These are phyloP conservation scores for Phaeotremella fagi DNA, from an alignment of 768 basidiomycete genomes.

Conservation along the genomic window DNA sequence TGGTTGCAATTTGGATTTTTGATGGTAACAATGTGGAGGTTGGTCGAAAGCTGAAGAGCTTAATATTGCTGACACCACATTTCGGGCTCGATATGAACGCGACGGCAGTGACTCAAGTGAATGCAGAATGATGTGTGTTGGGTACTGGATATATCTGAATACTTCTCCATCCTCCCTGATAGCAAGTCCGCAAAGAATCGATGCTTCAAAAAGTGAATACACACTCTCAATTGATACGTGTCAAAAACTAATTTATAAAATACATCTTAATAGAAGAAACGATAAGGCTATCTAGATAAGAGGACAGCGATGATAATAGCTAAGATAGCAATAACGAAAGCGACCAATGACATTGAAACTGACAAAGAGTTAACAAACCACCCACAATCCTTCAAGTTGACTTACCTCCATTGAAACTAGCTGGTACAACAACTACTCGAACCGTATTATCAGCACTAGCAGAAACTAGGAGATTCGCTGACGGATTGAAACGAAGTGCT, in stretches of 20 bases:
- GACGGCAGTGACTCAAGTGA: too few species aligned
- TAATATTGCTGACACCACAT: too few species aligned
- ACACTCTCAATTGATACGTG: too few species aligned
- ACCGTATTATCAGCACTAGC: slow-evolving; percentile 88
- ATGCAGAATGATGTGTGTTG: too few species aligned
- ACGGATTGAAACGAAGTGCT: slow-evolving; percentile 78
- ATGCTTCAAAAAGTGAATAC: too few species aligned
- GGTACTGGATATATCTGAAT: too few species aligned
- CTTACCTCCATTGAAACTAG: slow-evolving; percentile 45
- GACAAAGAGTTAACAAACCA: neutral
- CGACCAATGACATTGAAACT: slow-evolving; percentile 16
- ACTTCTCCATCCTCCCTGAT: too few species aligned
- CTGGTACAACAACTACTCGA: slow-evolving; percentile 69
- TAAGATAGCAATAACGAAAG: slow-evolving; percentile 14
- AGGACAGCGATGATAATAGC: slow-evolving; percentile 10
- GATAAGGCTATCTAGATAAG: neutral
- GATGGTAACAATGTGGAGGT: too few species aligned
- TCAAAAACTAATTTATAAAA: neutral
- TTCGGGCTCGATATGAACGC: too few species aligned
- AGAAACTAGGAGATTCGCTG: slow-evolving; percentile 72
- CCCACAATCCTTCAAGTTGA: neutral
- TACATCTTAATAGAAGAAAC: neutral
- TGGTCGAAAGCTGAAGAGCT: too few species aligned
- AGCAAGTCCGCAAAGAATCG: too few species aligned
- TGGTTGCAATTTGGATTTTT: too few species aligned